Conservation (phyloP, 2,329 filamentous ascomycete genomes). For the Pseudogymnoascus sp. region DNA sequence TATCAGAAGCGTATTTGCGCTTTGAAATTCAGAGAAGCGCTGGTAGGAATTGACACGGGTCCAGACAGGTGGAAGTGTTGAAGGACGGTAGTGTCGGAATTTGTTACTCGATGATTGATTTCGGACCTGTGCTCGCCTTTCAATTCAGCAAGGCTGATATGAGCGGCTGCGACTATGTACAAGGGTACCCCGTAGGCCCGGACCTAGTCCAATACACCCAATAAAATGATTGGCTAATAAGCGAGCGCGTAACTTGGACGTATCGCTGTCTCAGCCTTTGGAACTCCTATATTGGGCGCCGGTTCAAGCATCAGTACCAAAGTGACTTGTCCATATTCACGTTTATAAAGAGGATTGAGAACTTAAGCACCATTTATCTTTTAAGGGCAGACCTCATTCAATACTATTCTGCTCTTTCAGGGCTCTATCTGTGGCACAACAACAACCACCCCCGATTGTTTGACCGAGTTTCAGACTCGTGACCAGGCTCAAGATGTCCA, state of each 20-base stretch:
- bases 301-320: not conserved
- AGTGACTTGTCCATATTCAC: slow-evolving; percentile 4
- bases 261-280: slow-evolving; percentile 8
- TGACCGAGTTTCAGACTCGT: slow-evolving; percentile 8
- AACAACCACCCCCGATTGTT: slow-evolving; percentile 5
- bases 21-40: not conserved
- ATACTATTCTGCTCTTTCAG: not conserved
- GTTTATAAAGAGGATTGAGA: slow-evolving; percentile 2
- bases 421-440: not conserved
- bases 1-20: not conserved
- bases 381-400: not conserved
- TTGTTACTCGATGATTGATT: not conserved
- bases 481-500: slow-evolving; percentile 24
- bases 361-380: not conserved
- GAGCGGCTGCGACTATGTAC: slow-evolving; percentile 1
- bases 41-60: not conserved
- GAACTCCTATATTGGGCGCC: slow-evolving; percentile 8
- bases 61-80: not conserved
- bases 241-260: slow-evolving; percentile 7
- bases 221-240: not conserved
- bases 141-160: slow-evolving; percentile 7
- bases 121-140: slow-evolving; percentile 1
- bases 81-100: not conserved
- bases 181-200: not conserved
- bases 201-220: not conserved